These are phyloP conservation scores for Purpureocillium lavendulum DNA, from an alignment of 2,329 filamentous ascomycete genomes.

Conservation along the genomic window DNA sequence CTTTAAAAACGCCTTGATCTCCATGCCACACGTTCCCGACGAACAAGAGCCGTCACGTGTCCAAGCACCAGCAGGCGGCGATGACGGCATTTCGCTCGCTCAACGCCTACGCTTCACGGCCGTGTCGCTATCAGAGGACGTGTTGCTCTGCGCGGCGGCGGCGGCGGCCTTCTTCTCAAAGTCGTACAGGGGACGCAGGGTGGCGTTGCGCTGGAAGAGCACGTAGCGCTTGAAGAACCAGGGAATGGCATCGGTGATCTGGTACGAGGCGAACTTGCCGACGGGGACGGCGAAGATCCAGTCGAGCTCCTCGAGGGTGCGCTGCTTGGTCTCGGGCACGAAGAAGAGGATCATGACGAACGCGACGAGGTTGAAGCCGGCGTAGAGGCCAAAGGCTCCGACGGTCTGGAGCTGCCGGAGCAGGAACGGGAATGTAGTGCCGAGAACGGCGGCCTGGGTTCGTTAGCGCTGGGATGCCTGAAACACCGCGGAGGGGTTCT, in stretches of 20 bases:
- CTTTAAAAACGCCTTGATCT: too few relatives aligned
- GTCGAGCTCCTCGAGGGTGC: slow-evolving; percentile 41
- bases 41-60: too few relatives aligned
- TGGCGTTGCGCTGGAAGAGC: slow-evolving; percentile 20
- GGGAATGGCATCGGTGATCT: slow-evolving; percentile 21
- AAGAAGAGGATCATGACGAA: slow-evolving; percentile 44
- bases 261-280: slow-evolving; percentile 31
- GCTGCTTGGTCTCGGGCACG: slow-evolving; percentile 46
- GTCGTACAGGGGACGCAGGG: slow-evolving; percentile 26
- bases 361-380: slow-evolving; percentile 45
- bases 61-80: too few relatives aligned
- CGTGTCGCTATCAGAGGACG: slow-evolving; percentile 1
- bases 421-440: slow-evolving; percentile 43
- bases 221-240: slow-evolving; percentile 24
- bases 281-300: slow-evolving; percentile 40
- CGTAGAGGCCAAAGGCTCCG: slow-evolving; percentile 41
- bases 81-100: too few relatives aligned
- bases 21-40: too few relatives aligned
- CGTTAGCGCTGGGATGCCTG: neutral
- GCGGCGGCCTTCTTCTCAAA: slow-evolving; percentile 18
- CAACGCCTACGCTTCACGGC: too few relatives aligned
- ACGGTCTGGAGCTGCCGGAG: slow-evolving; percentile 23
- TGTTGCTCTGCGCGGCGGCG: too few relatives aligned
- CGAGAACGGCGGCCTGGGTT: slow-evolving; percentile 32
- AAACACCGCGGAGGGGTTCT: neutral